phyloP scores from a whole-genome alignment of 2,329 filamentous ascomycete species.

The Trichoderma oligosporum region DNA sequence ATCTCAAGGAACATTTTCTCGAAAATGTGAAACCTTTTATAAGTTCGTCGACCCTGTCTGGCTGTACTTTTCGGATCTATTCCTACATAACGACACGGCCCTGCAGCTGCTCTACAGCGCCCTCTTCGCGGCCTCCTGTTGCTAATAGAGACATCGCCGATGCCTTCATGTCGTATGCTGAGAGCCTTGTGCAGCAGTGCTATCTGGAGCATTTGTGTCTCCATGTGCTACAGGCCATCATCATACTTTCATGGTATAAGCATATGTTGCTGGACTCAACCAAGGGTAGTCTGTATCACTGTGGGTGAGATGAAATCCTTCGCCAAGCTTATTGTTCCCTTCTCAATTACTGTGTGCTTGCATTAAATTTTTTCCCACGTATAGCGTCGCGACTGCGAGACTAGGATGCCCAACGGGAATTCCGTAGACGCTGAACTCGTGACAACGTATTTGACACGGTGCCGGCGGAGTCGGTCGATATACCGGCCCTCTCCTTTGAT shows the following conservation, averaged over 20 bases:
- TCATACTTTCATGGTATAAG: constrained; percentile 15
- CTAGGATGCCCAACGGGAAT: constrained; percentile 1
- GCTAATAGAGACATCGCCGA: constrained; percentile 3
- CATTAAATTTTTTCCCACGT: not conserved
- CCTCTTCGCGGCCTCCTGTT: constrained; percentile 11
- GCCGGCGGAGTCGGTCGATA: not conserved
- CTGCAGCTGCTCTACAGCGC: constrained; percentile 15
- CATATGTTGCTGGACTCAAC: constrained; percentile 9
- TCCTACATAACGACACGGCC: constrained; percentile 15
- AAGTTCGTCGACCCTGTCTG: constrained; percentile 16
- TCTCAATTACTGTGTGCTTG: too few species aligned
- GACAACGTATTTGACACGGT: constrained; percentile 10
- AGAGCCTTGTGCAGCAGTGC: constrained; percentile 16
- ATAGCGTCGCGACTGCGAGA: constrained; percentile 4
- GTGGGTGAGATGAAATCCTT: not conserved
- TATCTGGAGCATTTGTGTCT: constrained; percentile 16
- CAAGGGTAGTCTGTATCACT: constrained; percentile 16
- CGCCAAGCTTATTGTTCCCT: not conserved
- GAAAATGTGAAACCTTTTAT: constrained; percentile 10
- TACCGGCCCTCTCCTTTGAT: constrained; percentile 5
- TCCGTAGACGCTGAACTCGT: constrained; percentile 1
- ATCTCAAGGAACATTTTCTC: constrained; percentile 15
- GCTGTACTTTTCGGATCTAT: constrained; percentile 16
- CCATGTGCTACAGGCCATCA: constrained; percentile 7
- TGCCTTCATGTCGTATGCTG: constrained; percentile 12